phyloP scores from a whole-genome alignment of 371 early-diverging fungal genomes.

The Zancudomyces culisetae region DNA sequence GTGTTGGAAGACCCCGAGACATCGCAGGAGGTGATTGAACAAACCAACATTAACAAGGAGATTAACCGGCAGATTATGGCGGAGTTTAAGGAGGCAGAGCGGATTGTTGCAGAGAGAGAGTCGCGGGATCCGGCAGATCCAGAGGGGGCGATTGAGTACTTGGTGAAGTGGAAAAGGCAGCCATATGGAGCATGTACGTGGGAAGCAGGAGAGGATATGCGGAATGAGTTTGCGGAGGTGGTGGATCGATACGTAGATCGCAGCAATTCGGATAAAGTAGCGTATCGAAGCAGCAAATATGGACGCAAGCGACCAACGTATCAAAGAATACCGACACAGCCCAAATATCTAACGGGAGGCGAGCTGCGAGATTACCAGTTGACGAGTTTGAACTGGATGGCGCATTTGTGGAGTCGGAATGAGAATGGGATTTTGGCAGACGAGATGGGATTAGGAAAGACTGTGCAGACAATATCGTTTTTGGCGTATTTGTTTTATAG shows the following conservation, averaged over 20 bases:
- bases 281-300: conserved; percentile 36
- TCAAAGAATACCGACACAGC: conserved; percentile 53
- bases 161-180: conserved; percentile 79
- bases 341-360: conserved; percentile 69
- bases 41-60: conserved; percentile 59
- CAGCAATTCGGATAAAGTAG: conserved; percentile 42
- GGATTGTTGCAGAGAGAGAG: conserved; percentile 40
- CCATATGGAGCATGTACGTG: conserved; percentile 81
- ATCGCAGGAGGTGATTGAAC: conserved; percentile 71
- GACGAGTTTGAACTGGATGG: conserved; percentile 97
- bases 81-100: conserved; percentile 73
- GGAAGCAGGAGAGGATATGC: conserved; percentile 53
- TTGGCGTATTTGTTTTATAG: conserved; percentile 80
- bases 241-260: conserved; percentile 76
- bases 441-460: conserved; percentile 97
- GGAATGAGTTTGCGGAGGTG: conserved; percentile 41
- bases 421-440: conserved; percentile 91
- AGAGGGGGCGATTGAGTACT: conserved; percentile 38
- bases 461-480: conserved; percentile 95
- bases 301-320: conserved; percentile 47
- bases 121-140: conserved; percentile 4
- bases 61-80: conserved; percentile 60
- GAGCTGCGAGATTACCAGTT: conserved; percentile 93
- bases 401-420: conserved; percentile 90
- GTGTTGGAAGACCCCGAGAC: conserved; percentile 46